A percentile compares a stretch with the other conserved stretches of the same genome.
Conservation (phyloP, 495 filamentous ascomycete genomes). For the Cercophora newfieldiana region DNA sequence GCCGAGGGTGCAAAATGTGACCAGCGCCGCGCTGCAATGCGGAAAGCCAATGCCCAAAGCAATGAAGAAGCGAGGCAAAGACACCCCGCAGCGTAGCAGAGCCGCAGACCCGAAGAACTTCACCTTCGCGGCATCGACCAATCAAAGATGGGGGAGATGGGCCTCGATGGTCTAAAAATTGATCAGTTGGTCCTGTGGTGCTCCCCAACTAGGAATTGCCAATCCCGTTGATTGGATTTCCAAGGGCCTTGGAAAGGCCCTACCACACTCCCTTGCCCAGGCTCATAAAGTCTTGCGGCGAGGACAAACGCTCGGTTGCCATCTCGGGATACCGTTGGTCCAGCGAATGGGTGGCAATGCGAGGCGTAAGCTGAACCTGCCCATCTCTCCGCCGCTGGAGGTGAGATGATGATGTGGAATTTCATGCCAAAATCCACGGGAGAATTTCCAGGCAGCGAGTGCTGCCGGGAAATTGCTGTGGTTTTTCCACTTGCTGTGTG, state of each 20-base stretch:
- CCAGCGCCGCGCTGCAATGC: background rate
- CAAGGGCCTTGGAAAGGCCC: no score
- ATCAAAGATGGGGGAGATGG: background rate
- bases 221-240: background rate
- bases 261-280: background rate
- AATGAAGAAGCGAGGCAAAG: no score
- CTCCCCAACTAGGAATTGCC: background rate
- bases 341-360: background rate
- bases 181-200: background rate
- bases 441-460: background rate
- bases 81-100: no score
- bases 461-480: background rate
- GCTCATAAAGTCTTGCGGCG: background rate
- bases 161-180: background rate
- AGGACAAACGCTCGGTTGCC: background rate
- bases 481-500: background rate
- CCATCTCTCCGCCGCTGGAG: background rate
- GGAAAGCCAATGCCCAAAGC: background rate
- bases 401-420: background rate
- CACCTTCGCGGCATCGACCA: background rate
- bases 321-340: background rate
- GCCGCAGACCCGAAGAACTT: background rate
- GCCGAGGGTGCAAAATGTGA: background rate
- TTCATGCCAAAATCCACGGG: background rate
- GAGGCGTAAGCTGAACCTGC: background rate